Conservation (phyloP, 208 protist species). For the Trypanosoma vivax region DNA sequence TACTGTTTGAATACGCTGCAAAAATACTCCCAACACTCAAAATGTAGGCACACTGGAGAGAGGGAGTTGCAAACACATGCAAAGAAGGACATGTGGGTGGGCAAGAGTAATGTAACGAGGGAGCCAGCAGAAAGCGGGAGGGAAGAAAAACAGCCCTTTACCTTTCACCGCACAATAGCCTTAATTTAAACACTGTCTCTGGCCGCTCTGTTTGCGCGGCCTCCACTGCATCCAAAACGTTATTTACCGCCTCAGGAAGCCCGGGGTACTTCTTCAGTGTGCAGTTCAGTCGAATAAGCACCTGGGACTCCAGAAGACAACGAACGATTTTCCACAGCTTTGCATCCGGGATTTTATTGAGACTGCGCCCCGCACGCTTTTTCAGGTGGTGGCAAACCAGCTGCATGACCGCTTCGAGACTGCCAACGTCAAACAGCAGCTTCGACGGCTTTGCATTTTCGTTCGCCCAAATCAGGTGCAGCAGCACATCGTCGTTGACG, state of each 20-base stretch:
- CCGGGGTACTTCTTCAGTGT: constrained; percentile 12
- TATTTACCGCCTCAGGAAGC: neutral
- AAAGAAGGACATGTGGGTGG: too few relatives aligned
- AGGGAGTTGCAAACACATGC: too few relatives aligned
- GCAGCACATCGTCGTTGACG: constrained; percentile 12
- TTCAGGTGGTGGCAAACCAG: constrained; percentile 6
- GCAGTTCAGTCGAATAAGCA: constrained; percentile 9
- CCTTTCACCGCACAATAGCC: neutral
- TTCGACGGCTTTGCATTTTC: constrained; percentile 4
- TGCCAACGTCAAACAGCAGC: constrained; percentile 14
- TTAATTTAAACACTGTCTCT: constrained; percentile 17
- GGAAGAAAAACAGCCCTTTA: neutral
- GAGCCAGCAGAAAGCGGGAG: neutral
- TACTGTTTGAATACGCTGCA: too few relatives aligned
- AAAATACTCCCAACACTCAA: too few relatives aligned
- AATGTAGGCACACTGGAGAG: too few relatives aligned
- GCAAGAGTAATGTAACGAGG: neutral
- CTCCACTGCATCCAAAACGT: constrained; percentile 9
- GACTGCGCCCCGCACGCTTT: neutral
- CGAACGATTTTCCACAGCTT: constrained; percentile 11
- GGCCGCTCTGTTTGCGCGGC: neutral
- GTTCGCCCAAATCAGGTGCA: constrained; percentile 29
- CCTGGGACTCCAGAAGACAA: constrained; percentile 16
- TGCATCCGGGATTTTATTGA: neutral
- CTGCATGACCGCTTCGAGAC: constrained; percentile 6